These are phyloP conservation scores for Hyaloscypha bicolor DNA, from an alignment of 495 filamentous ascomycete species.

Conservation along the genomic window DNA sequence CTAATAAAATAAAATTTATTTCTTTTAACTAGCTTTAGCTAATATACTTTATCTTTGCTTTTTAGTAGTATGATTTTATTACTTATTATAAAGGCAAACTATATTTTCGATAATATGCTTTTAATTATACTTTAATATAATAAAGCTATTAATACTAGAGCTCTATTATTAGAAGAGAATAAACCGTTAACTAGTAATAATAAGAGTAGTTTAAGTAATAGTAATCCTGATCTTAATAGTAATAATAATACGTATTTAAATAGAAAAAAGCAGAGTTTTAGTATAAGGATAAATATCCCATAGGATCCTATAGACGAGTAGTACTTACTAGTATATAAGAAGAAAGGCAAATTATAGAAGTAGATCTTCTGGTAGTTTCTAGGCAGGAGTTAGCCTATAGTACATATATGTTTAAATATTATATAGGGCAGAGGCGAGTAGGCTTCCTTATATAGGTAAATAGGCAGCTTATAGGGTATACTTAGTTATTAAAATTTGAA, in stretches of 20 bases:
- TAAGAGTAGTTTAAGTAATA: conserved; percentile 23
- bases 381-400: background rate
- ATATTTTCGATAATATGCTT: conserved; percentile 13
- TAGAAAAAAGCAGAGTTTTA: conserved; percentile 7
- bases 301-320: conserved; percentile 14
- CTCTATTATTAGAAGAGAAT: conserved; percentile 14
- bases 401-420: background rate
- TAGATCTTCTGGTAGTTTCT: conserved; percentile 4
- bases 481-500: too few species aligned
- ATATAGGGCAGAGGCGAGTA: conserved; percentile 5
- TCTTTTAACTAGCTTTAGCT: conserved; percentile 27
- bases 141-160: conserved; percentile 22
- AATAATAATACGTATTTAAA: conserved; percentile 13
- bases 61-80: conserved; percentile 19
- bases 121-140: conserved; percentile 13
- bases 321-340: conserved; percentile 10
- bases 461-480: conserved; percentile 4
- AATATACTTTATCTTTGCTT: conserved; percentile 21
- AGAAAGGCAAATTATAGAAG: conserved; percentile 5
- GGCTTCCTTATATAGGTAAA: conserved; percentile 10
- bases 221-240: background rate
- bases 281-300: background rate
- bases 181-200: conserved; percentile 12
- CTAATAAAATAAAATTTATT: conserved; percentile 23
- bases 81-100: background rate